Evolutionary conservation across 2,329 filamentous ascomycete species (phyloP), one percentile per base, ranked within the genome.

Genomic region (Fusarium papillatum): DNA sequence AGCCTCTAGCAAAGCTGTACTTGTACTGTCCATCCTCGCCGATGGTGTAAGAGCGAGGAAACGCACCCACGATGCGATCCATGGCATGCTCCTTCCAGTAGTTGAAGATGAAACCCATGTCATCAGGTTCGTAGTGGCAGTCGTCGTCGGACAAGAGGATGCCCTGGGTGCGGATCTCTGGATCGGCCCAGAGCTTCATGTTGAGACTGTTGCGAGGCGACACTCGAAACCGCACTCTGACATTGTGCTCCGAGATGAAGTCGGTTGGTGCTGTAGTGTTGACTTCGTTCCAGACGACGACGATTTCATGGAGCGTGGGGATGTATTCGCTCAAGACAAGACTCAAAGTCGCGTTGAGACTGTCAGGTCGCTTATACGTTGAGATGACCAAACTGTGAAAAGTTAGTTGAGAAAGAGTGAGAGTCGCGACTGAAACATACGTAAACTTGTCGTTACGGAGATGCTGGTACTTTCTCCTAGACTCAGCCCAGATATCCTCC

Each of bases 131-230:
- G 70, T 83, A 85, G 70, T 82, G 83, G 60, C 84, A 82, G 67
- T 85, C 84, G 67, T 85, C 84, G 65, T 85, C 84, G 24, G 80
- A 81, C 1, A 85, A 75, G 7, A 85, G 78, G 17, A 85, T 80
- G 24, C 82, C 84, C 48, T 84, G 77, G 7, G 84, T 85, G 31
- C 77, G 61, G 75, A 81, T 84, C 0, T 70, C 64, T 0, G 82
- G 78, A 36, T 84, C 82, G 3, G 83, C 81, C 64, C 78, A 73
- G n/a, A 85, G 78, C 62, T 85, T 84, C 61, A 82, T 75, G 75
- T 85, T 85, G 11, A 84, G 78, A 68, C 81, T 83, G 71, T 85
- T 80, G 41, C 75, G 72, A 2, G 72, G 19, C 4, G 83, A 80
- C 1, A 48, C 70, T 6, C 83, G 79, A 71, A 81, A 84, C 16